phyloP scores from a whole-genome alignment of 2,329 filamentous ascomycete species.

The Rhytidhysteron rufulum region DNA sequence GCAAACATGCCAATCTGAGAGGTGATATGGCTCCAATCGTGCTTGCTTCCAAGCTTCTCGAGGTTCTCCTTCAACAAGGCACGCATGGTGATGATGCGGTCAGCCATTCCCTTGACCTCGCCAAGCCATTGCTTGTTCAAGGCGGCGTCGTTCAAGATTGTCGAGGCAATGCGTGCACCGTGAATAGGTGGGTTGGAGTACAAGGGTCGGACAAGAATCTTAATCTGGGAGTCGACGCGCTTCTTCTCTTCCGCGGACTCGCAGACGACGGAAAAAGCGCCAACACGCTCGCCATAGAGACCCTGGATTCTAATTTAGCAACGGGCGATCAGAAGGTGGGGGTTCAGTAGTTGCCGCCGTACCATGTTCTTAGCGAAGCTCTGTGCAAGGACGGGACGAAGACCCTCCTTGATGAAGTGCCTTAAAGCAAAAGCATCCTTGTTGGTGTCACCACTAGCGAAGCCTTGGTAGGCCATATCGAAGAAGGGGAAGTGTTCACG shows the following conservation, averaged over 20 bases:
- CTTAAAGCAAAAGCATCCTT: constrained; percentile 90
- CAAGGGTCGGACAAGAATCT: constrained; percentile 92
- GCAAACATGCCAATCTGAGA: constrained; percentile 98
- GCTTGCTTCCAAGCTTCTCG: constrained; percentile 89
- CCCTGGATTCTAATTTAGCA: constrained; percentile 52
- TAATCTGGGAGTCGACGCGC: constrained; percentile 94
- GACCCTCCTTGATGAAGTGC: constrained; percentile 89
- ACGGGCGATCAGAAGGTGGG: neutral
- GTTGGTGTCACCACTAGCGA: constrained; percentile 87
- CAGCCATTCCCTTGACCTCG: constrained; percentile 98
- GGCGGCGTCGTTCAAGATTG: constrained; percentile 80
- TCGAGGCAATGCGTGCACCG: constrained; percentile 87
- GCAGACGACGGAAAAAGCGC: constrained; percentile 90
- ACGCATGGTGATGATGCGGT: constrained; percentile 98
- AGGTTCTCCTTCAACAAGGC: constrained; percentile 91
- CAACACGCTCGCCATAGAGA: constrained; percentile 96
- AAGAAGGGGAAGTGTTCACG: constrained; percentile 93
- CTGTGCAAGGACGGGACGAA: constrained; percentile 83
- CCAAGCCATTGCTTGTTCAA: constrained; percentile 92
- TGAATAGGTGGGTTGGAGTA: constrained; percentile 99
- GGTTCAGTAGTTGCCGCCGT: constrained; percentile 18
- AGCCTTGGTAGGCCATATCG: constrained; percentile 99
- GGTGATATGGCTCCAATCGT: constrained; percentile 99
- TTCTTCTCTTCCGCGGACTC: constrained; percentile 86
- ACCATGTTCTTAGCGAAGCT: constrained; percentile 99